Evolutionary conservation across 805 yeast species (phyloP).

Genomic region (Candida ortonii): DNA sequence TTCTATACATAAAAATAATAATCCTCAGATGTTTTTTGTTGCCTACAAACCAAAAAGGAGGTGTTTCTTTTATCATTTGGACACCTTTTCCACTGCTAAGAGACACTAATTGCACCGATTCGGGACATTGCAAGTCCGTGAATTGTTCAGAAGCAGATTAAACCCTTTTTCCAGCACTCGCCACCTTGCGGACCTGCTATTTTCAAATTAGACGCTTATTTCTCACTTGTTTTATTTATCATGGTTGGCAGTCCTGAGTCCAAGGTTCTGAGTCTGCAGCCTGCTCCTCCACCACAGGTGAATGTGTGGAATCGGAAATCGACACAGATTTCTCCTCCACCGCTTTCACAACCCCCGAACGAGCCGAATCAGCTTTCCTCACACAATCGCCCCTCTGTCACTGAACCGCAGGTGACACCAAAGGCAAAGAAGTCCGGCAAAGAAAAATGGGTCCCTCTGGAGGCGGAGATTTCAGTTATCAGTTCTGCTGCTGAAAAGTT

Average conservation of each 20-base stretch:
- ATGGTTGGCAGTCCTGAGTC: conserved; percentile 3
- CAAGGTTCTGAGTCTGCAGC: conserved; percentile 20
- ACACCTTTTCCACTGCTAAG: no score
- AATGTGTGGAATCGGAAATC: conserved; percentile 31
- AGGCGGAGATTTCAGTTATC: conserved; percentile 25
- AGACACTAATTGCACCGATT: no score
- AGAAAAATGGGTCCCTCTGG: conserved; percentile 26
- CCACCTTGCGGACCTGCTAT: background rate
- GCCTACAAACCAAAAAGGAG: no score
- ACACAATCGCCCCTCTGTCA: background rate
- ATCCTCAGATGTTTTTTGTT: no score
- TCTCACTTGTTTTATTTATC: background rate
- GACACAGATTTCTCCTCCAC: conserved; percentile 4
- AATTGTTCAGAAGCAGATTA: no score
- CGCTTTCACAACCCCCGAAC: background rate
- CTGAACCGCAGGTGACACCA: conserved; percentile 3
- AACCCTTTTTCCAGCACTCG: conserved; percentile 1
- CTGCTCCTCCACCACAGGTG: conserved; percentile 30
- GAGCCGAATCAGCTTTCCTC: background rate
- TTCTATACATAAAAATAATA: no score
- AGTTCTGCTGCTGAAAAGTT: conserved; percentile 8
- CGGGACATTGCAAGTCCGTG: no score
- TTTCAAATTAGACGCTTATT: background rate
- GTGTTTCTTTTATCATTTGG: no score
- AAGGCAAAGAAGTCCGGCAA: conserved; percentile 22